Conservation (phyloP, 257 asterid species). For the Solanum pinnatisectum region DNA sequence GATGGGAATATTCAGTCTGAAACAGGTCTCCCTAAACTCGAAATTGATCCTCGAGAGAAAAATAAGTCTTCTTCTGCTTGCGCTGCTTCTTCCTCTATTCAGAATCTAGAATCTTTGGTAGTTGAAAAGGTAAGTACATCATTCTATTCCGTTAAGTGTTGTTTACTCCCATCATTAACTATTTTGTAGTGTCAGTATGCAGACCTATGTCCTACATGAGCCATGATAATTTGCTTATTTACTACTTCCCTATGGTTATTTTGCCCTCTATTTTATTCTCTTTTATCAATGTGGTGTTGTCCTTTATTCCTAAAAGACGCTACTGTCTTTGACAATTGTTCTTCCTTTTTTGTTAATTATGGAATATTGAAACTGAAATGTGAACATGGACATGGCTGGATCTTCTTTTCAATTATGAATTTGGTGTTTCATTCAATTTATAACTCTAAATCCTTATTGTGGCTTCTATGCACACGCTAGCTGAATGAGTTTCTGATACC, state of each 20-base stretch:
- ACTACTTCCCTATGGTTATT: neutral
- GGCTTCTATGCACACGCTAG: neutral
- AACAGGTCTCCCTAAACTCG: constrained; percentile 10
- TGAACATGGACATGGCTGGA: neutral
- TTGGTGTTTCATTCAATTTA: neutral
- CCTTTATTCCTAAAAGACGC: neutral
- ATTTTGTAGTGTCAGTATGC: neutral
- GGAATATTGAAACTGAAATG: neutral
- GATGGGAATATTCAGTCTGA: constrained; percentile 24
- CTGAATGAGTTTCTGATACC: neutral
- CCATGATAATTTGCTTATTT: neutral
- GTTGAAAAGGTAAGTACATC: constrained; percentile 30
- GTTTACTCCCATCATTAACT: neutral
- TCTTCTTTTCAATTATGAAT: neutral
- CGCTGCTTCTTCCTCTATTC: constrained; percentile 19
- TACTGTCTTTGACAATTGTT: neutral
- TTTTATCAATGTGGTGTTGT: neutral
- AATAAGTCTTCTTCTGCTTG: constrained; percentile 14
- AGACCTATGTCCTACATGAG: neutral
- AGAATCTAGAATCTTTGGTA: constrained; percentile 17
- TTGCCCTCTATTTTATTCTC: neutral
- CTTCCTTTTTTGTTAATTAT: neutral
- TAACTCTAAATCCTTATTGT: neutral
- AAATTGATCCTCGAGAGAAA: constrained; percentile 17
- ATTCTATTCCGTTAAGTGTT: neutral